A percentile compares a stretch with the other conserved stretches of the same genome.
Conservation (phyloP, 2,329 filamentous ascomycete genomes). For the Fusarium pseudocircinatum region DNA sequence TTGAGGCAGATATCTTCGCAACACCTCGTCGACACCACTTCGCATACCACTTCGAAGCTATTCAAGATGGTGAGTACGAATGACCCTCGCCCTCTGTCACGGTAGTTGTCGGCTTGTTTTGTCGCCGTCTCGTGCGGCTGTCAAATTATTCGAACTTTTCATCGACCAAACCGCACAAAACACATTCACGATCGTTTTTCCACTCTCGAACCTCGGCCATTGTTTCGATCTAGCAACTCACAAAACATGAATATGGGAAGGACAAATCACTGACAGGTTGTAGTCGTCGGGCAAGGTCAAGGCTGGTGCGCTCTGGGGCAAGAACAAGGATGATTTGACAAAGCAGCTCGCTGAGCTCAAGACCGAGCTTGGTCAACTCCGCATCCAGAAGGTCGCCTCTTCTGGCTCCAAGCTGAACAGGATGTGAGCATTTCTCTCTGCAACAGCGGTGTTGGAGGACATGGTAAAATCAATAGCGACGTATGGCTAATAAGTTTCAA, state of each 20-base stretch:
- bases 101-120: constrained; percentile 24
- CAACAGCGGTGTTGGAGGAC: not conserved
- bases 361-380: constrained; percentile 93
- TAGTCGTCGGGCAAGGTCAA: constrained; percentile 78
- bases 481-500: constrained; percentile 39
- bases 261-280: constrained; percentile 46
- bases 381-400: constrained; percentile 98
- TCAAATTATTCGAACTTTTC: constrained; percentile 29
- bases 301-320: constrained; percentile 95
- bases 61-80: constrained; percentile 60
- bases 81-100: constrained; percentile 27
- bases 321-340: constrained; percentile 98
- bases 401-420: constrained; percentile 95
- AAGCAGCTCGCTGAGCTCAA: constrained; percentile 96
- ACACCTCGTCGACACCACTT: constrained; percentile 53
- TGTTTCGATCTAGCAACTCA: constrained; percentile 25
- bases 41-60: constrained; percentile 54
- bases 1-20: constrained; percentile 48
- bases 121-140: constrained; percentile 25
- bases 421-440: constrained; percentile 73
- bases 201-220: constrained; percentile 19
- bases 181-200: constrained; percentile 33
- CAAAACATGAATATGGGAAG: constrained; percentile 18
- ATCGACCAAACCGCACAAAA: constrained; percentile 26
- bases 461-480: not conserved